Evolutionary conservation across 129 eudicot species (phyloP), one percentile per base, ranked within the genome.

Genomic region (Oenanthe sinensis): DNA sequence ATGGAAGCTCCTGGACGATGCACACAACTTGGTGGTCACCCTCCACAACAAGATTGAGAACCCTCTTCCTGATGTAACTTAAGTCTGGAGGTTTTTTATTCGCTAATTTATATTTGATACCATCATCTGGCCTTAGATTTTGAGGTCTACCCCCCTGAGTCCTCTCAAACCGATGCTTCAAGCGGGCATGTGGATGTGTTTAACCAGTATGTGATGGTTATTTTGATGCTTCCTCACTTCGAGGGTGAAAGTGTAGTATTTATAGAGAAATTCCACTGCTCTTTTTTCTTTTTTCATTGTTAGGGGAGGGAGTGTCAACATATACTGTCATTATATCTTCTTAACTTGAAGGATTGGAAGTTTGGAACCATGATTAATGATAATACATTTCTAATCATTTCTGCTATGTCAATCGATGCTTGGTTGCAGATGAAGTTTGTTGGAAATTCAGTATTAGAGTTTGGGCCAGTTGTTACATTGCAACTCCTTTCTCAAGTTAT

Each of bases 1-100:
- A 39, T 92, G 97, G 97, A 92, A 87, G 86, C 97, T 92, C 45
- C 86, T 92, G 22, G 97, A 92, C 50, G 97, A 92, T 52, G 97
- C 96, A 5, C 96, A 90, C 81, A 81, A 83, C 78, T 85, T 92
- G 93, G 97, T 92, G 75, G 90, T 92, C 63, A 86, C 88, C 43
- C 89, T 92, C 46, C 96, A 92, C 85, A 87, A 90, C 85, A 92
- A 90, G 85, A 88, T 92, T 9, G 85, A 87, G 81, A 86, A 85
- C 76, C 8, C 52, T 86, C 20, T 79, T 83, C 48, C 77, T 46
- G 77, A 26, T 46, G 8, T 46, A 46, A 6, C 77, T 14, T 74
- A 74, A 74, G 42, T n/a, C 43, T 17, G 36, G 76, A 44, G 28
- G 50, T 46, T 74, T 74, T 30, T 6, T 26, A 5, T 26, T n/a